A percentile compares a stretch with the other conserved stretches of the same genome.
phyloP scores from a whole-genome alignment of 202 grass and related monocot species.

The Setaria viridis region DNA sequence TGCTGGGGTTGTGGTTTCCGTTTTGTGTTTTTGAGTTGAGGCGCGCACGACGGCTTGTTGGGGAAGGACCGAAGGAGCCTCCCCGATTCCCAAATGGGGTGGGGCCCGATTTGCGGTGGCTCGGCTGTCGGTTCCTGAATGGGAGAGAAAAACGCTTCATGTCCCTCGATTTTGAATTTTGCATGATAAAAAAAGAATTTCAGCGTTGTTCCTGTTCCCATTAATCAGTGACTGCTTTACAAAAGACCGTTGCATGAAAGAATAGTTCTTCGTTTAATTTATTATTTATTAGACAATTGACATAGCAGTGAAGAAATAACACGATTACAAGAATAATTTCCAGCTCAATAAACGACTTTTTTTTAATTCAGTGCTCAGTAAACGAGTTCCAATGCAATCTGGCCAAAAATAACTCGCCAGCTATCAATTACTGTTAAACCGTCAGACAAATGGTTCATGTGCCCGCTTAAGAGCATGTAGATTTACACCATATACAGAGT shows the following conservation, averaged over 20 bases:
- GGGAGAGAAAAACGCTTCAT: background rate
- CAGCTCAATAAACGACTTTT: background rate
- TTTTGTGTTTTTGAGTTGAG: constrained; percentile 52
- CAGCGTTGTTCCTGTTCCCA: background rate
- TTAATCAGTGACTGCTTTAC: background rate
- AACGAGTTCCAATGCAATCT: background rate
- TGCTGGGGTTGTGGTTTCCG: constrained; percentile 16
- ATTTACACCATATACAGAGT: constrained; percentile 26
- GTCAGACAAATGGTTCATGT: constrained; percentile 2
- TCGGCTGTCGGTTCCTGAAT: background rate
- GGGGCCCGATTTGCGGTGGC: background rate
- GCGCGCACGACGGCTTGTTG: constrained; percentile 55
- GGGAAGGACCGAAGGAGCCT: constrained; percentile 14
- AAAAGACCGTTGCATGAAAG: background rate
- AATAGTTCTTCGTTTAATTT: background rate
- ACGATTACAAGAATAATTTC: background rate
- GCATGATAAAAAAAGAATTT: background rate
- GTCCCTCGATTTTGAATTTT: background rate
- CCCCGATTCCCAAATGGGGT: background rate
- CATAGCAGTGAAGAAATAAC: background rate
- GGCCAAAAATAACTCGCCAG: background rate
- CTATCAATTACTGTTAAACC: background rate
- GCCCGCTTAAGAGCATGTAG: background rate
- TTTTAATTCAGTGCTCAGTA: background rate
- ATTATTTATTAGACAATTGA: background rate